Evolutionary conservation across 23 red algal species (phyloP).

Genomic region (Gracilaria gracilis): DNA sequence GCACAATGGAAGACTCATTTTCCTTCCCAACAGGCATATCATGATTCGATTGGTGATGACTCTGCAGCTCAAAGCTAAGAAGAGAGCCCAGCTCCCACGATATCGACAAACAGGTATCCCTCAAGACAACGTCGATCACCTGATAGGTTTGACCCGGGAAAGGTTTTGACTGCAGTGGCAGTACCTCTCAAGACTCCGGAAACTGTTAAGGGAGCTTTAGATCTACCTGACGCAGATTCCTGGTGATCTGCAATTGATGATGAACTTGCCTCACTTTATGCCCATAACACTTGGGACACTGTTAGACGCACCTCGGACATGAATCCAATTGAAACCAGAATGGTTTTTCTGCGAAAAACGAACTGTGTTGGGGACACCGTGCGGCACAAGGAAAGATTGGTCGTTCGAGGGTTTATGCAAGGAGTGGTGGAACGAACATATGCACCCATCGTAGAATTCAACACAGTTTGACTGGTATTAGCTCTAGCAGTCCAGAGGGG

Average conservation of each 20-base stretch:
- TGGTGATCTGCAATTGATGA: constrained; percentile 46
- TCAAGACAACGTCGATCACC: background rate
- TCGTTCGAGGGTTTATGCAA: constrained; percentile 50
- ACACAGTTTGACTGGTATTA: constrained; percentile 41
- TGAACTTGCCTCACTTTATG: constrained; percentile 12
- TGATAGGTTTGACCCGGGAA: background rate
- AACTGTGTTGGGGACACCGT: constrained; percentile 11
- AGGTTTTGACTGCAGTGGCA: background rate
- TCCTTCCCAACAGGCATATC: background rate
- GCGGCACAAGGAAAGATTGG: constrained; percentile 39
- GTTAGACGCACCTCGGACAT: background rate
- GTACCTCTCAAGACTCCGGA: background rate
- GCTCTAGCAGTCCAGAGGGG: constrained; percentile 45
- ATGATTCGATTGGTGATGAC: background rate
- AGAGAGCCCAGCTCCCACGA: too few species aligned
- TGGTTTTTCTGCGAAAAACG: constrained; percentile 43
- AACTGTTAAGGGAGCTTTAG: background rate
- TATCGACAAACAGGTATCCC: background rate
- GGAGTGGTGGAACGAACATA: constrained; percentile 11
- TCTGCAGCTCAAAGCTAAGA: background rate
- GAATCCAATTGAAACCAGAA: background rate
- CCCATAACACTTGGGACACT: constrained; percentile 16
- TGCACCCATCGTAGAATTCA: constrained; percentile 46
- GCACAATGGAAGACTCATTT: constrained; percentile 9
- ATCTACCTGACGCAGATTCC: background rate